Evolutionary conservation across 441 rosid species (phyloP).

Genomic region (Gossypium lobatum): DNA sequence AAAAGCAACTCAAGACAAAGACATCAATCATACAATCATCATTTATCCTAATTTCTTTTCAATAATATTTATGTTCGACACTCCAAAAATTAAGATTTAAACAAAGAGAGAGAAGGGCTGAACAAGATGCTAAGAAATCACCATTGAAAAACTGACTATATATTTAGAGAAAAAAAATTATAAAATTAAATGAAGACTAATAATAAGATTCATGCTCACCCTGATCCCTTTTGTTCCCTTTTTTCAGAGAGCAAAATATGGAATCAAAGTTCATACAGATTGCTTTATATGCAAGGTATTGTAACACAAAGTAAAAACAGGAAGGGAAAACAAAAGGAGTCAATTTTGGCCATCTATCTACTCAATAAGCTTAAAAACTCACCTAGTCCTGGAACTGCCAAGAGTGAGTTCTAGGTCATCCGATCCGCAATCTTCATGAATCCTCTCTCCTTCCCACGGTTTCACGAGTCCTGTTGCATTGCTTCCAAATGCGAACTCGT

Average conservation of each 20-base stretch:
- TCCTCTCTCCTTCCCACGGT: conserved; percentile 80
- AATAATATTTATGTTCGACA: neutral
- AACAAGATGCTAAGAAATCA: neutral
- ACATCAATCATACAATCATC: conserved; percentile 11
- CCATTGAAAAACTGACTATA: conserved; percentile 14
- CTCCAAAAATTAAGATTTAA: neutral
- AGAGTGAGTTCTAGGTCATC: conserved; percentile 78
- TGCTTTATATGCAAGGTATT: conserved; percentile 11
- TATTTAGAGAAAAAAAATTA: neutral
- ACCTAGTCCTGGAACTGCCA: conserved; percentile 59
- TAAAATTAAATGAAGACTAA: conserved; percentile 1
- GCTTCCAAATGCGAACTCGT: conserved; percentile 66
- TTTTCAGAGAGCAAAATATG: neutral
- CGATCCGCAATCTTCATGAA: conserved; percentile 63
- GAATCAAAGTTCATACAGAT: neutral
- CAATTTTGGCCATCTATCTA: neutral
- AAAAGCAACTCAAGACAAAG: conserved; percentile 10
- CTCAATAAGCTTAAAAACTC: conserved; percentile 1
- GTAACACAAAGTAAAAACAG: neutral
- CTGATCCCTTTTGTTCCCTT: conserved; percentile 7
- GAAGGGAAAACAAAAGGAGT: neutral
- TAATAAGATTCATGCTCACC: conserved; percentile 16
- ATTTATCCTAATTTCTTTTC: neutral
- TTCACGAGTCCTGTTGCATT: conserved; percentile 48
- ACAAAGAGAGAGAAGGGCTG: neutral